Evolutionary conservation across 129 eudicot genomes (phyloP), one percentile per base, ranked within the genome.

Genomic region (Silybum marianum): DNA sequence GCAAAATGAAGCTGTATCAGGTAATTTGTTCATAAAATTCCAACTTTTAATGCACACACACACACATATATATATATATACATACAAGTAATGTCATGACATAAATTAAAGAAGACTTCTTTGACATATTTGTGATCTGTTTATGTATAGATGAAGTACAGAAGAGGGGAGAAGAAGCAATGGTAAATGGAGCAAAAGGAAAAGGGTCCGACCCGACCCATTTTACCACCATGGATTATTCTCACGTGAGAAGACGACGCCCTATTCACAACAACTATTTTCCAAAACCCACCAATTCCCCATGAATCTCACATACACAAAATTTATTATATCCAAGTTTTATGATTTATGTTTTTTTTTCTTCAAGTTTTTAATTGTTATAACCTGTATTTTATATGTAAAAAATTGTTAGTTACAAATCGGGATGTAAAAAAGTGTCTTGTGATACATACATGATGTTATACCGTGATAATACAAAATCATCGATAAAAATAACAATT

Each of bases 221-320:
- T 3, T 82, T 83, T 68, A 85, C 81, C 25, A 86, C 83, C 7
- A 91, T 89, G 96, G 96, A 91, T 85, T 91, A 91, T 82, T 28
- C 80, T 19, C 83, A 69, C 34, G 91, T 89, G 62, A 87, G 87
- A 85, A 87, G 90, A 77, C 83, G 93, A 65, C 91, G 91, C 25
- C 93, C 96, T 6, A 89, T 89, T 84, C 96, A 91, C 80, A 91
- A 90, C 88, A 86, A 86, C 48, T 78, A 80, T 9, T 21, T 78
- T 32, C 88, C 88, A 54, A 76, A 83, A 71, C 72, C 76, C 73
- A 84, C 80, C 38, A 69, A 78, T 58, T 81, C 78, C 28, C 94
- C 94, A 63, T 87, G 46, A 86, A 75, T n/a, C 66, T n/a, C 23
- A 58, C 9, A 75, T 76, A 74, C 42, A 60, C 66, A 54, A 25